A percentile compares a stretch with the other conserved stretches of the same genome.
Evolutionary conservation across 2,329 filamentous ascomycete genomes (phyloP).

Genomic region (Colletotrichum spinosum): DNA sequence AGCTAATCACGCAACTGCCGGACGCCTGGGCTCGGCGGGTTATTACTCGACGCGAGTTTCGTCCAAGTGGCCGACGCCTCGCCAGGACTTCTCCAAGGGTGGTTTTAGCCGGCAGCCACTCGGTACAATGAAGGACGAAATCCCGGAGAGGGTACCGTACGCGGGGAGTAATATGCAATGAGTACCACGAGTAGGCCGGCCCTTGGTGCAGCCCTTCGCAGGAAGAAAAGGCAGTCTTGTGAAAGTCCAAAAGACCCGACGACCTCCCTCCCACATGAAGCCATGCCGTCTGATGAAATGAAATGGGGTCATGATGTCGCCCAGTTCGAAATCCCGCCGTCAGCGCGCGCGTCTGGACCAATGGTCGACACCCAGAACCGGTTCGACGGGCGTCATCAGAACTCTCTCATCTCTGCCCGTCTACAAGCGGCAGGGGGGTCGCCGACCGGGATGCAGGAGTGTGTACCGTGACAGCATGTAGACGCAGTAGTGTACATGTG

Average conservation of each 20-base stretch:
- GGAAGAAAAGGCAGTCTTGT: not conserved
- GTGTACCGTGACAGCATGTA: no score
- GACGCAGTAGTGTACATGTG: conserved; percentile 12
- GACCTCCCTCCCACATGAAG: no score
- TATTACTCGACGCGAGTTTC: conserved; percentile 21
- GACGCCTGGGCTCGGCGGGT: conserved; percentile 9
- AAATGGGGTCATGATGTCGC: conserved; percentile 11
- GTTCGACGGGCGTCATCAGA: conserved; percentile 29
- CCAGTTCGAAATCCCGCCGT: conserved; percentile 15
- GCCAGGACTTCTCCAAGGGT: no score
- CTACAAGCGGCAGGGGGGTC: conserved; percentile 5
- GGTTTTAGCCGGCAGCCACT: not conserved
- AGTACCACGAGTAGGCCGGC: no score
- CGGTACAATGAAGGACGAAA: conserved; percentile 1
- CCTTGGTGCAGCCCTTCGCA: not conserved
- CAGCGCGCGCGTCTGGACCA: conserved; percentile 13
- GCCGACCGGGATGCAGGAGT: conserved; percentile 17
- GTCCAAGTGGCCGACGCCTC: conserved; percentile 2
- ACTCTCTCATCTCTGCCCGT: conserved; percentile 4
- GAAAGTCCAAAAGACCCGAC: no score
- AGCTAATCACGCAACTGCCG: conserved; percentile 27
- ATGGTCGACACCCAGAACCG: conserved; percentile 21
- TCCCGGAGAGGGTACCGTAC: no score
- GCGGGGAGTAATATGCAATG: no score
- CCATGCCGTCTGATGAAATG: conserved; percentile 19